Evolutionary conservation across 768 basidiomycete genomes (phyloP), one percentile per base, ranked within the genome.

Genomic region (Candolleomyces aberdarensis): DNA sequence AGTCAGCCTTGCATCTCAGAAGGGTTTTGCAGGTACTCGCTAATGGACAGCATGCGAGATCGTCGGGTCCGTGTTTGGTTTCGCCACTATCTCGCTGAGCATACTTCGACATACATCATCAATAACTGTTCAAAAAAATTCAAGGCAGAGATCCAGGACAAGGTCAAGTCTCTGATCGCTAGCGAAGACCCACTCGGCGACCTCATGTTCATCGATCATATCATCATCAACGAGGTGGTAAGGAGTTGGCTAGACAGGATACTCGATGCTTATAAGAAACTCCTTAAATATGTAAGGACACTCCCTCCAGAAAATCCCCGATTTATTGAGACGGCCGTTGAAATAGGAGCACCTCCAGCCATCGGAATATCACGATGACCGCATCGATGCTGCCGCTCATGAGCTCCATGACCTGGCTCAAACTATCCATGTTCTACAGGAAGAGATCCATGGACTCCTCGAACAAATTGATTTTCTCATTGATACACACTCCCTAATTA

Each of bases 1-100:
- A 20, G 31, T 11, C 11, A 8, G 6, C 36, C 11, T 11, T 7
- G 36, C 1, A 32, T 17, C 5, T 1, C 49, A 51, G 49, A 51
- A n/a, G 52, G 52, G 4, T 53, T 53, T 32, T 53, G 31, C 32
- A 13, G 52, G 14, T 36, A 26, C 31, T 53, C 52, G 15, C 29
- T 26, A 5, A 31, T 36, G 36, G 36, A 36, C 11, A 7, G 36
- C 36, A 36, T 36, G 36, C 36, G 31, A 10, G 52, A 32, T 20
- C 26, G 52, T 9, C 52, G 29, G 14, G 31, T 31, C 20, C 57
- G 50, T 58, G 57, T 50, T 5, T 58, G 57, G 57, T 58, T 58
- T 36, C 15, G 15, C 17, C 57, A 58, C 48, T 14, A 50, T 36
- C 5, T 58, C 5, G 11, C 17, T 17, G 19, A 49, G 6, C 20